A percentile compares a stretch with the other conserved stretches of the same genome.
Conservation (phyloP, 257 asterid species). For the Mentha longifolia region DNA sequence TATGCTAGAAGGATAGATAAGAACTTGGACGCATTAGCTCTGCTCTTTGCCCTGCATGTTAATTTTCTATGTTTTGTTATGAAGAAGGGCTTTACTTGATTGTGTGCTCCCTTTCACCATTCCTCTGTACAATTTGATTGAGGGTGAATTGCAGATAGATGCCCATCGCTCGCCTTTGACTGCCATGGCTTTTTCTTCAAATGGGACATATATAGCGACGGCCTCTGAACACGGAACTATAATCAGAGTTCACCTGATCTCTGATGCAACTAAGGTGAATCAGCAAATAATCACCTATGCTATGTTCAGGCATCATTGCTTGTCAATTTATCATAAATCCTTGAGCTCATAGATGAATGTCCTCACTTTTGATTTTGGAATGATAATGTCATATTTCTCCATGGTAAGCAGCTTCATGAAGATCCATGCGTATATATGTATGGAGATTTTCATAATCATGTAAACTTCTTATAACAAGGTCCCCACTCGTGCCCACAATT, state of each 20-base stretch:
- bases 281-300: conserved; percentile 13
- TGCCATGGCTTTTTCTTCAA: conserved; percentile 81
- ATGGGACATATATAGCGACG: conserved; percentile 81
- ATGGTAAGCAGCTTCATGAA: conserved; percentile 12
- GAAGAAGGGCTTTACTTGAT: conserved; percentile 22
- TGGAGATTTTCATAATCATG: neutral
- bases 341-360: neutral
- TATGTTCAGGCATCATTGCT: conserved; percentile 19
- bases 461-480: conserved; percentile 6
- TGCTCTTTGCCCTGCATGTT: conserved; percentile 17
- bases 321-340: conserved; percentile 15
- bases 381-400: conserved; percentile 5
- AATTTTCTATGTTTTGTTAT: conserved; percentile 7
- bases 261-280: conserved; percentile 88
- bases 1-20: conserved; percentile 18
- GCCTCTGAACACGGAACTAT: conserved; percentile 97
- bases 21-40: conserved; percentile 13
- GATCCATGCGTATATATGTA: neutral
- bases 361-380: conserved; percentile 8
- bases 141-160: conserved; percentile 69
- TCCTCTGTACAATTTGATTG: conserved; percentile 27
- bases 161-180: conserved; percentile 93
- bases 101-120: conserved; percentile 10
- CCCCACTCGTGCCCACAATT: neutral
- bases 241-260: conserved; percentile 85